Conservation (phyloP, 2,329 filamentous ascomycete genomes). For the Coniochaeta ligniaria region DNA sequence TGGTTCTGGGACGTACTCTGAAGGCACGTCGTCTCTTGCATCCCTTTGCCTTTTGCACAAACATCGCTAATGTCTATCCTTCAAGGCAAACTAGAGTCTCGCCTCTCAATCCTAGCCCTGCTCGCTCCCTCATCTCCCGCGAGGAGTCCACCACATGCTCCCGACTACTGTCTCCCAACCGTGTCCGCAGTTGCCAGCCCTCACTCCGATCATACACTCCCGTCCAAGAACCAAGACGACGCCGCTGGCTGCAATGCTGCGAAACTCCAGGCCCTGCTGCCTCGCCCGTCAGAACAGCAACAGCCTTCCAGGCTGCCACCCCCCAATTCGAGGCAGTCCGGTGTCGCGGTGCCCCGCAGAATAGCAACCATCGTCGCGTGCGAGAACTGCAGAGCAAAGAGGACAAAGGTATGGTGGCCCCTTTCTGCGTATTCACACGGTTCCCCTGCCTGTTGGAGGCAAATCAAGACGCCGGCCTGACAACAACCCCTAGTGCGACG, state of each 20-base stretch:
- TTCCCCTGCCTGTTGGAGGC: background rate
- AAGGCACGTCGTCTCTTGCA: background rate
- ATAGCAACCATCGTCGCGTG: background rate
- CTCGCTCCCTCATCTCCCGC: background rate
- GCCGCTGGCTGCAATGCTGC: background rate
- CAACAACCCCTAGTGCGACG: background rate
- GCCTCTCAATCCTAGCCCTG: background rate
- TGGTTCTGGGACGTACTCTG: background rate
- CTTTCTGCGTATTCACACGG: background rate
- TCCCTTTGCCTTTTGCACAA: background rate
- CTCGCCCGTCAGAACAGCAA: background rate
- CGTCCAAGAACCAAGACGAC: background rate
- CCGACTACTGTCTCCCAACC: background rate
- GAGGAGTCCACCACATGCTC: background rate
- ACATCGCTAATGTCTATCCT: background rate
- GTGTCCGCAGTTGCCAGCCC: background rate
- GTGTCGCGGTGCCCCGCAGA: background rate
- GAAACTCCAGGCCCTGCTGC: background rate
- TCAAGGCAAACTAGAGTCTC: background rate
- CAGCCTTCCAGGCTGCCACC: background rate
- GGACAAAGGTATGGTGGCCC: background rate
- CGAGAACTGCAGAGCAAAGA: conserved; percentile 2
- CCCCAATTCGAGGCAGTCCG: background rate
- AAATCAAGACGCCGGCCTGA: background rate
- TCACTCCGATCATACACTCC: background rate